Base-by-base conservation (phyloP, 169 alveolate species). In the Plasmodium adleri region DNA sequence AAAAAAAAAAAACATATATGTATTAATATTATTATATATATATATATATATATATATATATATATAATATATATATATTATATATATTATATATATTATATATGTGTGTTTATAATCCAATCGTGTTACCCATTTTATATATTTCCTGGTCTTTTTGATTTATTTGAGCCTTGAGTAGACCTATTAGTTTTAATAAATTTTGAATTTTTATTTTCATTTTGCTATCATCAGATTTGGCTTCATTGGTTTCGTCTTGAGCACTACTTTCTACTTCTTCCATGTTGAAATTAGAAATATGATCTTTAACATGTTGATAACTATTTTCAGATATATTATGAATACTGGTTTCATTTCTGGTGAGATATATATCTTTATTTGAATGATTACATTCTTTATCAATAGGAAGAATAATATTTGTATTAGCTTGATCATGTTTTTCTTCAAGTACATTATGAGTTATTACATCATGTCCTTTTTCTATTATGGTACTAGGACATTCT, bases 61-160 rank as follows among this genome's bases (percentile, higher is more conserved):
- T 50, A 4, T 50, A 50, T 50, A 50, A 0, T 12, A 50, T 22
- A 63, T 22, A 28, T 28, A 50, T 50, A 50, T 50, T 12, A 50
- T 17, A 50, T 7, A 50, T 7, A 7, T 0, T 7, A 50, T 50
- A 4, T 50, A 50, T 50, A 50, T 7, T 12, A 50, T 22, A 63
- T 22, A 28, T 28, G 0, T 12, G 50, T 12, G 32, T 9, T 22
- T 9, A 1, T 9, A 22, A 24, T 13, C 15, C n/a, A 13, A 12
- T 15, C 22, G 4, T 15, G 43, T 32, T 68, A 80, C 90, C 90
- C 83, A 80, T 68, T 24, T 68, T 58, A 22, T 80, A 80, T 20
- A 80, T 67, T 49, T 66, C 83, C 49, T 80, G 90, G 17, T 80
- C 90, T 67, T 80, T 80, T 72, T 80, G 72, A 24, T 80, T 80